A percentile compares a stretch with the other conserved stretches of the same genome.
phyloP scores from a whole-genome alignment of 805 yeast species.

The Wickerhamiella dianesei region DNA sequence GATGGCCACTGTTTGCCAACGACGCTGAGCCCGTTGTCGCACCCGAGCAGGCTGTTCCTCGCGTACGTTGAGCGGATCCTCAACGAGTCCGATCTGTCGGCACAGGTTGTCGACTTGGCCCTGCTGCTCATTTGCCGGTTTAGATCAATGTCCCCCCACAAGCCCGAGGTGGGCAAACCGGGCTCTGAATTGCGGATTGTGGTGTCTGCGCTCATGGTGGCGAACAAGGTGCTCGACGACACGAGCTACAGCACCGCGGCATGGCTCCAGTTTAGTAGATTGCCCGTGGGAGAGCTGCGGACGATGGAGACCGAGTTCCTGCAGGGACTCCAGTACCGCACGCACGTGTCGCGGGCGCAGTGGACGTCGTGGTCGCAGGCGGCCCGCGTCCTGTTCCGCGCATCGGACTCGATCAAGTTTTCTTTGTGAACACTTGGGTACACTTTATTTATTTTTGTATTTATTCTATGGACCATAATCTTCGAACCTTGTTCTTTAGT shows the following conservation, averaged over 20 bases:
- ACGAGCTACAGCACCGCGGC: constrained; percentile 83
- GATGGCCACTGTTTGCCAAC: neutral
- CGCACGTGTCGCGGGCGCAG: constrained; percentile 27
- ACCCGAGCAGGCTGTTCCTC: constrained; percentile 14
- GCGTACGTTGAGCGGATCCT: constrained; percentile 21
- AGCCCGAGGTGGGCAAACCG: constrained; percentile 18
- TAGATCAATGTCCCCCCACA: constrained; percentile 15
- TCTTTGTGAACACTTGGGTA: neutral
- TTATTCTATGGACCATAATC: too few relatives aligned
- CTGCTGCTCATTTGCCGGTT: constrained; percentile 24
- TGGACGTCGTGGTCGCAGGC: constrained; percentile 20
- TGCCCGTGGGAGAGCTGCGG: constrained; percentile 44
- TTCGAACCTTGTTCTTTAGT: too few relatives aligned
- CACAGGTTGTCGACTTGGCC: constrained; percentile 23
- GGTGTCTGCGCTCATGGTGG: constrained; percentile 56
- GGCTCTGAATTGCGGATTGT: constrained; percentile 30
- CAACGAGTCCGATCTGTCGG: constrained; percentile 23
- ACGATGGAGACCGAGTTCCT: constrained; percentile 59
- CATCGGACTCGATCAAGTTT: neutral
- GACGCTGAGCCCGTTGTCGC: neutral
- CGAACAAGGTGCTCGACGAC: constrained; percentile 87
- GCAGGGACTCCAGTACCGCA: constrained; percentile 40
- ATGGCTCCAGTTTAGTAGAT: constrained; percentile 83
- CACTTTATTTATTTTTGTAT: too few relatives aligned
- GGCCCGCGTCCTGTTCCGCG: neutral